Percentiles rank a stretch among this genome's conserved stretches.
Evolutionary conservation across 805 yeast genomes (phyloP).

Genomic region (Komagataella pseudopastoris): DNA sequence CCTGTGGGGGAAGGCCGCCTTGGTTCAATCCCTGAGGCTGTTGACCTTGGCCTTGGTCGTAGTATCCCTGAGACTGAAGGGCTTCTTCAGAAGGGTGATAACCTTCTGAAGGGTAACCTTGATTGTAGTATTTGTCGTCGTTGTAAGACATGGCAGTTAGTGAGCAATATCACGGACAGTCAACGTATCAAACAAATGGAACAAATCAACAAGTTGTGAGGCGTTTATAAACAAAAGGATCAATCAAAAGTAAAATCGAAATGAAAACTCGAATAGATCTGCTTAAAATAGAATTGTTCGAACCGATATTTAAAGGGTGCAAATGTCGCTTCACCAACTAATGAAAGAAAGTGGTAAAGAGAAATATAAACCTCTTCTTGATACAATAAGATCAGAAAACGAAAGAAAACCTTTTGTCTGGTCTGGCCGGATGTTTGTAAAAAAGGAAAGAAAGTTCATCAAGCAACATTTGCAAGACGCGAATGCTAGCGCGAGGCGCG

Average conservation of each 20-base stretch:
- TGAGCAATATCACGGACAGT: not conserved
- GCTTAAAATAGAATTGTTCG: not conserved
- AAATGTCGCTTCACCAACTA: not conserved
- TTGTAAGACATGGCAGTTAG: conserved; percentile 39
- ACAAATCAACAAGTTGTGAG: not conserved
- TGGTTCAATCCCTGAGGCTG: conserved; percentile 7
- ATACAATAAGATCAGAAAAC: not conserved
- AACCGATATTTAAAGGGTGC: not conserved
- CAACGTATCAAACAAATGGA: not conserved
- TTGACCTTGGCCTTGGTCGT: conserved; percentile 13
- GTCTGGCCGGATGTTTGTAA: not conserved
- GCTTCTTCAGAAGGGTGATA: conserved; percentile 11
- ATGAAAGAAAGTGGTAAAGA: not conserved
- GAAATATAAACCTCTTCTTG: not conserved
- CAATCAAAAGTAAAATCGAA: conserved; percentile 1
- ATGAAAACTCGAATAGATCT: not conserved
- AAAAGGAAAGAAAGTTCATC: not conserved
- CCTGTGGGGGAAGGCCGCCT: conserved; percentile 2
- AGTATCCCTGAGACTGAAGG: conserved; percentile 11
- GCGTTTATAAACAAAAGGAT: not conserved
- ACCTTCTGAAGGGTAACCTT: conserved; percentile 15
- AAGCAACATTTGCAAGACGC: not conserved
- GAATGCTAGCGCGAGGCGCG: not conserved
- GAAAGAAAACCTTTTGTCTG: not conserved
- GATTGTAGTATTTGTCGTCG: conserved; percentile 39